These are phyloP conservation scores for Solanum sitiens DNA, from an alignment of 257 asterid genomes.

Conservation along the genomic window DNA sequence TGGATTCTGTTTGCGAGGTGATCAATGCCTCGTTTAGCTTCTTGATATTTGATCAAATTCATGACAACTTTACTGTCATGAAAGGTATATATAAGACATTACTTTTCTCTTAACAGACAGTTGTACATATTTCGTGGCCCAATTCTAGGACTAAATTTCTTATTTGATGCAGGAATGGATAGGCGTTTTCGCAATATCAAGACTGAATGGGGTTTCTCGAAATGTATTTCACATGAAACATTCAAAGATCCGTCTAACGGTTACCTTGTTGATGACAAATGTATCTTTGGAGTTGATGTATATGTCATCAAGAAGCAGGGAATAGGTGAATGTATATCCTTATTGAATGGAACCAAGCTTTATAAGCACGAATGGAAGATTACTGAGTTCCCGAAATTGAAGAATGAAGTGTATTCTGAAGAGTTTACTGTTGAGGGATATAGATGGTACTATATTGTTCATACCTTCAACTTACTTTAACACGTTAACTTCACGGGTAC, in stretches of 20 bases:
- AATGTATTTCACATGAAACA: not conserved
- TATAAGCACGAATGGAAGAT: not conserved
- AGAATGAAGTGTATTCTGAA: not conserved
- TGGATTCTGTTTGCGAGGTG: not conserved
- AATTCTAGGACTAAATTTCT: no score
- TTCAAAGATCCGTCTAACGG: not conserved
- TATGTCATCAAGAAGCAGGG: not conserved
- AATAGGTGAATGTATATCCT: not conserved
- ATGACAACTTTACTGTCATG: not conserved
- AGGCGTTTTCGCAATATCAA: not conserved
- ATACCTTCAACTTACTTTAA: no score
- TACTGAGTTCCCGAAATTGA: not conserved
- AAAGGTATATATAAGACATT: not conserved
- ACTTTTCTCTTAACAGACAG: not conserved
- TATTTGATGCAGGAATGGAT: not conserved
- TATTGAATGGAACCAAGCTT: not conserved
- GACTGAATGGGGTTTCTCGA: not conserved
- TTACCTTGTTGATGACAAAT: not conserved
- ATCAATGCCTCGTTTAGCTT: not conserved
- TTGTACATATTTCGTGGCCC: not conserved
- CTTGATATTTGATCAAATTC: not conserved
- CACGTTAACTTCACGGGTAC: not conserved
- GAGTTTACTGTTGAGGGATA: not conserved
- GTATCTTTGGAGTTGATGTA: not conserved
- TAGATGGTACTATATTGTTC: not conserved